These are phyloP conservation scores for Sambucus nigra DNA, from an alignment of 129 eudicot species.

Conservation along the genomic window DNA sequence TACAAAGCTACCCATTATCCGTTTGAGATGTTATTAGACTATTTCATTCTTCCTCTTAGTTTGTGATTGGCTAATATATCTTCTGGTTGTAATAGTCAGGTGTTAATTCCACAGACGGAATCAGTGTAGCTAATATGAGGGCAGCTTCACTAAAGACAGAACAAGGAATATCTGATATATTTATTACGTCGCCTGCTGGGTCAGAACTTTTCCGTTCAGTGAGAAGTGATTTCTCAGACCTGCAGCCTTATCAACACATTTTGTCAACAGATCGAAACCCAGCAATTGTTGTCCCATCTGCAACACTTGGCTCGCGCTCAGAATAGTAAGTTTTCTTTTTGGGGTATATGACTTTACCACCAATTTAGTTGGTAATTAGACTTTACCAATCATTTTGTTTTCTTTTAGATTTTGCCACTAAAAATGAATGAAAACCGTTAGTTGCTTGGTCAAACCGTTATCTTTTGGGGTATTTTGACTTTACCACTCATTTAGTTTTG, in stretches of 20 bases:
- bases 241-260: slow-evolving; percentile 15
- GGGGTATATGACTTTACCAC: too few species aligned
- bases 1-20: too few species aligned
- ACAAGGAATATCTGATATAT: slow-evolving; percentile 1
- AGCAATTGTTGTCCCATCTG: not conserved
- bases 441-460: too few species aligned
- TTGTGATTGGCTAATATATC: slow-evolving; percentile 6
- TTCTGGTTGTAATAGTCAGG: slow-evolving; percentile 27
- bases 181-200: slow-evolving; percentile 24
- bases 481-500: too few species aligned
- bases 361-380: not conserved
- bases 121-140: slow-evolving; percentile 11
- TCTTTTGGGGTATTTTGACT: too few species aligned
- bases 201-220: slow-evolving; percentile 31
- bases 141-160: slow-evolving; percentile 12
- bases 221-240: slow-evolving; percentile 26
- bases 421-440: too few species aligned
- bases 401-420: too few species aligned
- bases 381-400: too few species aligned
- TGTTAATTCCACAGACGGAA: slow-evolving; percentile 13
- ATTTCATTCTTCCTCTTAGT: not conserved
- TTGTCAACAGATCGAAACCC: slow-evolving; percentile 9
- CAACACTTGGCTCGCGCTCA: not conserved
- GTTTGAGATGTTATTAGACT: not conserved
- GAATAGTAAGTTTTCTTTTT: slow-evolving; percentile 1